Evolutionary conservation across 345 rosid genomes (phyloP), one percentile per base, ranked within the genome.

Genomic region (Eucalyptus albens): DNA sequence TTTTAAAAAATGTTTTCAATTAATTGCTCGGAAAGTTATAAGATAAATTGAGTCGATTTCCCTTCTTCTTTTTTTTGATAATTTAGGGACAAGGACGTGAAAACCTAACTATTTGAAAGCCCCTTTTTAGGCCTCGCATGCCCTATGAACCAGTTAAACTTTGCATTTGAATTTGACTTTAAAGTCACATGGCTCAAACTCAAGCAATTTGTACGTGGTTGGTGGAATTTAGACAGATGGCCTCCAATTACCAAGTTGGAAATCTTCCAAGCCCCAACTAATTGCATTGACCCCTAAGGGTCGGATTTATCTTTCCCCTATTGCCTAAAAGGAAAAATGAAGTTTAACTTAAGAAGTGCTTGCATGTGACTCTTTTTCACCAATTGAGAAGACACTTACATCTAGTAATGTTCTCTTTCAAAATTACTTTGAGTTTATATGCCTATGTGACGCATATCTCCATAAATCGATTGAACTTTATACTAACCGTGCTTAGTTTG

Each of bases 51-150:
- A 72, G 40, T 67, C 11, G 45, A 21, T 19, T 72, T 37, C 27
- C 77, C 22, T 16, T 4, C 1, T 2, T 8, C 2, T 8, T 4
- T 9, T 8, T 4, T 4, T 65, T 3, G 4, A 19, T 37, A 77
- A 37, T 21, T 12, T 37, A 37, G 6, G 45, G 47, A 44, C 45
- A 77, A 12, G 14, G 27, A 37, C 15, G 47, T 11, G 83, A 12
- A 77, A 44, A 40, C 83, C 83, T 11, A 7, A 77, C 45, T 21
- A 11, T 8, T 77, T 72, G 27, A 22, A 10, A 24, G 83, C 45
- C 14, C 47, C n/a, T n/a, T n/a, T n/a, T n/a, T n/a, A n/a, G n/a
- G 27, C 83, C 8, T 24, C 4, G 45, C 8, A 72, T 33, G 83
- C 83, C 83, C 83, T 37, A 21, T 21, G 47, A 77, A 37, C 26